phyloP scores from a whole-genome alignment of 2,329 filamentous ascomycete species.

The Fusarium sp. region DNA sequence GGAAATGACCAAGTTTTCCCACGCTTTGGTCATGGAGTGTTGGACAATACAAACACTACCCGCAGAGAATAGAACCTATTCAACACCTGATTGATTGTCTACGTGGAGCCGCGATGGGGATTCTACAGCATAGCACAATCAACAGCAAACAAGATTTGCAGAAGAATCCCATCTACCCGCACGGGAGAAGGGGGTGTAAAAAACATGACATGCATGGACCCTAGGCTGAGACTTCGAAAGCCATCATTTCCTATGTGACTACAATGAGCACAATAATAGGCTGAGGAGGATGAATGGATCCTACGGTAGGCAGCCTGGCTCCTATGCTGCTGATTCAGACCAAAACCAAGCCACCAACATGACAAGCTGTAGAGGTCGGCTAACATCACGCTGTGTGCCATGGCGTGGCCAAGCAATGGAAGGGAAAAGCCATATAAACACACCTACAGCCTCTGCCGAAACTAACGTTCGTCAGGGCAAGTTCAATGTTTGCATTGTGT shows the following conservation, averaged over 20 bases:
- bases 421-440: not conserved
- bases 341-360: slow-evolving; percentile 14
- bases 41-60: slow-evolving; percentile 19
- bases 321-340: not conserved
- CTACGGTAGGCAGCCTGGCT: not conserved
- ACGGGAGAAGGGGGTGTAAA: slow-evolving; percentile 5
- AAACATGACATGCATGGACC: slow-evolving; percentile 34
- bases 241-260: slow-evolving; percentile 35
- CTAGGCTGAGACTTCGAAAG: slow-evolving; percentile 26
- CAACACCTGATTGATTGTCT: slow-evolving; percentile 27
- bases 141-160: slow-evolving; percentile 23
- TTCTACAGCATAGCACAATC: slow-evolving; percentile 19
- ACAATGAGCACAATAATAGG: slow-evolving; percentile 19
- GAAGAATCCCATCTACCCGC: slow-evolving; percentile 23
- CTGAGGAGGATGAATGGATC: slow-evolving; percentile 10
- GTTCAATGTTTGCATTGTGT: not conserved
- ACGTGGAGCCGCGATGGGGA: slow-evolving; percentile 6
- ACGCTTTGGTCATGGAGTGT: not conserved
- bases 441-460: slow-evolving; percentile 9
- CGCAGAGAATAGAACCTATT: slow-evolving; percentile 11
- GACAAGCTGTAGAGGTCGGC: slow-evolving; percentile 8
- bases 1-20: not conserved
- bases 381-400: not conserved
- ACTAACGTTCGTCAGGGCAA: not conserved
- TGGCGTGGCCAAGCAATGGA: slow-evolving; percentile 8